Conservation (phyloP, 345 rosid species). For the Dipteronia sinensis region DNA sequence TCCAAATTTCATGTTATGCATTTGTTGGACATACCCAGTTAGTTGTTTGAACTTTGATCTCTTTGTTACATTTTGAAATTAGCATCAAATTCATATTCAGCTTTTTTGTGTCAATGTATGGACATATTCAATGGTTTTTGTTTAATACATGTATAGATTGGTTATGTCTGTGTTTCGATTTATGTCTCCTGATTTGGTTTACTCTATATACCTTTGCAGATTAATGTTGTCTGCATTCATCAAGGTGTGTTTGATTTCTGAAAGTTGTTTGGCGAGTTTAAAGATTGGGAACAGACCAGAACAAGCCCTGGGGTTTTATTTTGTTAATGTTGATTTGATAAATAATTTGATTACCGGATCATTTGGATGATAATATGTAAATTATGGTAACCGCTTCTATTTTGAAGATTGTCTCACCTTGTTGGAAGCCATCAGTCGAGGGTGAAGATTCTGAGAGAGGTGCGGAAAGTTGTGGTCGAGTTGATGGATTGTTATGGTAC, state of each 20-base stretch:
- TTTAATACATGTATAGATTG: background rate
- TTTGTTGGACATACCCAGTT: background rate
- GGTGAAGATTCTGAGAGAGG: conserved; percentile 66
- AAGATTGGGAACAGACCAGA: conserved; percentile 48
- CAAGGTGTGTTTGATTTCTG: conserved; percentile 58
- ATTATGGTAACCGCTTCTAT: conserved; percentile 75
- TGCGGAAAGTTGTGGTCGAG: conserved; percentile 59
- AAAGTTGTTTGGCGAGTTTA: conserved; percentile 48
- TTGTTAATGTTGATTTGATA: conserved; percentile 34
- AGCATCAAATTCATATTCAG: too few species aligned
- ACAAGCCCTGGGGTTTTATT: conserved; percentile 22
- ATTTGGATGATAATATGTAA: conserved; percentile 72
- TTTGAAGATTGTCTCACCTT: conserved; percentile 71
- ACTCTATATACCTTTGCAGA: conserved; percentile 41
- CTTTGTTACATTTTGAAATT: background rate
- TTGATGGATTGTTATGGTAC: conserved; percentile 87
- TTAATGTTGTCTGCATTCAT: conserved; percentile 68
- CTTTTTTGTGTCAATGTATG: background rate
- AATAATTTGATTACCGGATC: conserved; percentile 64
- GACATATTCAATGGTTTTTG: background rate
- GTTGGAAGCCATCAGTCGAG: conserved; percentile 82
- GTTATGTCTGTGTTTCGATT: background rate
- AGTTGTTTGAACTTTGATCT: background rate
- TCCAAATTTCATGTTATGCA: background rate
- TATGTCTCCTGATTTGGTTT: conserved; percentile 12